phyloP scores from a whole-genome alignment of 192 early-diverging fungal genomes.

The Gamsiella multidivaricata region DNA sequence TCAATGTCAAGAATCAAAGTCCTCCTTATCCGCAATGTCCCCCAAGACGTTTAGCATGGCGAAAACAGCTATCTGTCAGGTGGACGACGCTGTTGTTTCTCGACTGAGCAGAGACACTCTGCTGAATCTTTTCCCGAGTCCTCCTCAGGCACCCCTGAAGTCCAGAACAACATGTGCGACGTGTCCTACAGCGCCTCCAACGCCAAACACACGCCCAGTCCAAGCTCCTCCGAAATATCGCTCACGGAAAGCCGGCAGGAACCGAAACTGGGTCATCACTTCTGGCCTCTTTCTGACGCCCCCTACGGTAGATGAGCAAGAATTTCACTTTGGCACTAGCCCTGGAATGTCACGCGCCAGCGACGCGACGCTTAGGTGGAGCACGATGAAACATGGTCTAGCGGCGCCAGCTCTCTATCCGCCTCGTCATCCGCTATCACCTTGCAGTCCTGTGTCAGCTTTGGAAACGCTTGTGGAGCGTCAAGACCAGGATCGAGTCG shows the following conservation, averaged over 20 bases:
- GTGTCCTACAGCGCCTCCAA: background rate
- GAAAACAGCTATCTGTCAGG: slow-evolving; percentile 16
- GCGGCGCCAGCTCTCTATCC: background rate
- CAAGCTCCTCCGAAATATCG: background rate
- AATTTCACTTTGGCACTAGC: background rate
- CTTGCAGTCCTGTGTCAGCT: background rate
- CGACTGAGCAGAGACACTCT: slow-evolving; percentile 22
- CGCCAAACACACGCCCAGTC: background rate
- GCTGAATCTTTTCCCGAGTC: slow-evolving; percentile 28
- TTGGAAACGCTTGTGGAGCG: background rate
- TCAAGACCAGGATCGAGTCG: too few relatives aligned
- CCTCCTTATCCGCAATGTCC: slow-evolving; percentile 11
- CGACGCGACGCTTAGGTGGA: background rate
- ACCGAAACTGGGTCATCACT: slow-evolving; percentile 26
- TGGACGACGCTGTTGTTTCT: slow-evolving; percentile 16
- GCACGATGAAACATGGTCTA: background rate
- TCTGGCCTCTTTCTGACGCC: slow-evolving; percentile 18
- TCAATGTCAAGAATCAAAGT: background rate
- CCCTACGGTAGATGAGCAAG: background rate
- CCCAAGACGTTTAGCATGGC: slow-evolving; percentile 15
- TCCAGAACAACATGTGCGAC: background rate
- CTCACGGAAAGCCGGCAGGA: slow-evolving; percentile 8
- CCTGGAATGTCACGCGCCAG: background rate
- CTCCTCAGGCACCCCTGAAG: slow-evolving; percentile 15
- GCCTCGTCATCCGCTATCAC: background rate